Evolutionary conservation across 441 rosid species (phyloP).

Genomic region (Bruguiera hainesii): DNA sequence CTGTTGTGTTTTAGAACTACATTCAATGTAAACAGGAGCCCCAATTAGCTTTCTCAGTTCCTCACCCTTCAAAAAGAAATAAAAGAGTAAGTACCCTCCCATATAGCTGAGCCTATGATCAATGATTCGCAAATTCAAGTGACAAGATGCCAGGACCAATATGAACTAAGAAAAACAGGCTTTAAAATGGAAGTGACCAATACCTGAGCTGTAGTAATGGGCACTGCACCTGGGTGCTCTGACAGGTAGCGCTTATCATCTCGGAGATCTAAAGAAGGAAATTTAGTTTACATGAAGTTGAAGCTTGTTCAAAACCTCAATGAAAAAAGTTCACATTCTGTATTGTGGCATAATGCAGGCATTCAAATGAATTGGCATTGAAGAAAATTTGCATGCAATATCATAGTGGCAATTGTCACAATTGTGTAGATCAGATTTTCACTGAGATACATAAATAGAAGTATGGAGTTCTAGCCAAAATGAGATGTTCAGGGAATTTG

Average conservation of each 20-base stretch:
- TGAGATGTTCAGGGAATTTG: background rate
- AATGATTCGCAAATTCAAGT: background rate
- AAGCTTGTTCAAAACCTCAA: background rate
- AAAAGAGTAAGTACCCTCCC: background rate
- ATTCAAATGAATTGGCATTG: background rate
- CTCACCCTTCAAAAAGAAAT: slow-evolving; percentile 50
- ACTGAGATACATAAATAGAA: background rate
- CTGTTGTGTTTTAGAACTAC: slow-evolving; percentile 97
- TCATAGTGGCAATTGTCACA: background rate
- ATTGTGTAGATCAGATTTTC: background rate
- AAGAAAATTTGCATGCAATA: background rate
- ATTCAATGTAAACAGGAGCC: slow-evolving; percentile 78
- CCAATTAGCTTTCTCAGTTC: slow-evolving; percentile 79
- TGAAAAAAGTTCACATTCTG: background rate
- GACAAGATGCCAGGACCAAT: background rate
- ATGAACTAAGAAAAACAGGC: background rate
- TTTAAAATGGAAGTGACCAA: slow-evolving; percentile 9
- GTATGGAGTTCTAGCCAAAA: background rate
- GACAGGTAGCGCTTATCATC: slow-evolving; percentile 73
- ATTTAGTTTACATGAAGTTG: slow-evolving; percentile 13
- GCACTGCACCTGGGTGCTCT: slow-evolving; percentile 88
- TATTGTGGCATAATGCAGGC: background rate
- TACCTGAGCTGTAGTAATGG: slow-evolving; percentile 84
- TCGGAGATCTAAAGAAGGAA: slow-evolving; percentile 64
- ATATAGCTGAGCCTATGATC: background rate